Evolutionary conservation across 2,329 filamentous ascomycete genomes (phyloP).

Genomic region (Ceratocystis cubensis): DNA sequence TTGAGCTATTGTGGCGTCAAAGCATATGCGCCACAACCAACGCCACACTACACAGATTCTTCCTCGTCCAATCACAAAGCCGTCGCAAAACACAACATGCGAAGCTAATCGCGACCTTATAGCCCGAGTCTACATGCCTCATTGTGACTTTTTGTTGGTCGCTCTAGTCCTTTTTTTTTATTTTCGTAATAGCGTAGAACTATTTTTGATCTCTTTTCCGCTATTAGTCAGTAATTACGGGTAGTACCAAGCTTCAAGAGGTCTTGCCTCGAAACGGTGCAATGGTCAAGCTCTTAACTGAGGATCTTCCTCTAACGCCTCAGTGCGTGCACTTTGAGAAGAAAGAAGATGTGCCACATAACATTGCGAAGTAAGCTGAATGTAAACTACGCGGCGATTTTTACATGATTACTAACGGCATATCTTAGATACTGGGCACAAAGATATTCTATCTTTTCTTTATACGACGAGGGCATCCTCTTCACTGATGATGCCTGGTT

Average conservation of each 20-base stretch:
- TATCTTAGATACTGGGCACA: conserved; percentile 71
- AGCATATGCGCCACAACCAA: neutral
- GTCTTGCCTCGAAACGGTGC: neutral
- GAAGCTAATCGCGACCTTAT: conserved; percentile 2
- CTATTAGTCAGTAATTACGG: too few species aligned
- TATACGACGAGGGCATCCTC: conserved; percentile 76
- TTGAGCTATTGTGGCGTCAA: conserved; percentile 11
- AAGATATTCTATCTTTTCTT: conserved; percentile 72
- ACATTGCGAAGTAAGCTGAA: conserved; percentile 63
- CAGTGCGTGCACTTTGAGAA: conserved; percentile 64
- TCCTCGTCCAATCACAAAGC: conserved; percentile 11
- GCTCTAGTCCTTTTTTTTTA: neutral
- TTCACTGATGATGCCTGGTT: conserved; percentile 96
- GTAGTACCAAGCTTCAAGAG: neutral
- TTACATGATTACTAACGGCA: neutral
- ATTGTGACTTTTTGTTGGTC: neutral
- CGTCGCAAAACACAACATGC: conserved; percentile 3
- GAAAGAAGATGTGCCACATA: conserved; percentile 59
- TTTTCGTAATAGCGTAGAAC: neutral
- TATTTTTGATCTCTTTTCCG: too few species aligned
- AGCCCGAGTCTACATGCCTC: neutral
- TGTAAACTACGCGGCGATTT: neutral
- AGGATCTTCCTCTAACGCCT: conserved; percentile 41
- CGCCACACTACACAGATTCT: conserved; percentile 7
- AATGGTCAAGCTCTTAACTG: conserved; percentile 5